Evolutionary conservation across 1,139 yeast genomes (phyloP).

Genomic region (Trichomonascaceae sp.): DNA sequence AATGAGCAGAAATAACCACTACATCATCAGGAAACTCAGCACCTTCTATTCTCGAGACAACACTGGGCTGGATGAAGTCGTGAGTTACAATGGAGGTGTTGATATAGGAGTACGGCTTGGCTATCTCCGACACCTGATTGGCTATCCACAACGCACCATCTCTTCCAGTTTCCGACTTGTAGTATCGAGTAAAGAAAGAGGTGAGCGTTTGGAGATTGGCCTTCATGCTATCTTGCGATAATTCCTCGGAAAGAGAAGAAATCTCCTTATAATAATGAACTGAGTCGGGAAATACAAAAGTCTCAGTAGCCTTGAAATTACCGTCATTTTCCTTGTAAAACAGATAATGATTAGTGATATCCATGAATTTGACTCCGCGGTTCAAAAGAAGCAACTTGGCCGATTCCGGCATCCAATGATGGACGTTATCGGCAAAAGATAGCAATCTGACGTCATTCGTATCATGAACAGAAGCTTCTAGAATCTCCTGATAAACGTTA

Average conservation of each 20-base stretch:
- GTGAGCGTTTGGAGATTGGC: constrained; percentile 56
- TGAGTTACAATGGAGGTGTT: constrained; percentile 42
- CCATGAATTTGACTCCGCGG: constrained; percentile 57
- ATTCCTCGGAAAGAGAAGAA: constrained; percentile 34
- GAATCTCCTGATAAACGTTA: constrained; percentile 1
- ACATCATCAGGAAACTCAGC: constrained; percentile 35
- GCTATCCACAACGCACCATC: constrained; percentile 71
- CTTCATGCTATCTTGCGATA: constrained; percentile 45
- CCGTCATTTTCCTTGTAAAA: constrained; percentile 15
- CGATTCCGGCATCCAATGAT: constrained; percentile 46
- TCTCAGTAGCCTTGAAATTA: not conserved
- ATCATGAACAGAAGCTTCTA: not conserved
- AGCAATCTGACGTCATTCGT: constrained; percentile 25
- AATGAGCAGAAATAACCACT: constrained; percentile 83
- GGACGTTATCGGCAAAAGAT: constrained; percentile 31
- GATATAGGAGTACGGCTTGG: constrained; percentile 27
- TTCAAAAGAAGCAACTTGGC: constrained; percentile 52
- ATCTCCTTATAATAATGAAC: constrained; percentile 40
- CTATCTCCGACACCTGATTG: constrained; percentile 41
- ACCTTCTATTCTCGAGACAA: constrained; percentile 43
- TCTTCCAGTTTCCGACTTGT: constrained; percentile 62
- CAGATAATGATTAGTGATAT: constrained; percentile 49
- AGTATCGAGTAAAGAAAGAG: constrained; percentile 71
- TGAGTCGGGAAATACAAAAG: constrained; percentile 44
- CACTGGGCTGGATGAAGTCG: constrained; percentile 53